These are phyloP conservation scores for Marsdenia floribunda DNA, from an alignment of 257 asterid species.

Conservation along the genomic window DNA sequence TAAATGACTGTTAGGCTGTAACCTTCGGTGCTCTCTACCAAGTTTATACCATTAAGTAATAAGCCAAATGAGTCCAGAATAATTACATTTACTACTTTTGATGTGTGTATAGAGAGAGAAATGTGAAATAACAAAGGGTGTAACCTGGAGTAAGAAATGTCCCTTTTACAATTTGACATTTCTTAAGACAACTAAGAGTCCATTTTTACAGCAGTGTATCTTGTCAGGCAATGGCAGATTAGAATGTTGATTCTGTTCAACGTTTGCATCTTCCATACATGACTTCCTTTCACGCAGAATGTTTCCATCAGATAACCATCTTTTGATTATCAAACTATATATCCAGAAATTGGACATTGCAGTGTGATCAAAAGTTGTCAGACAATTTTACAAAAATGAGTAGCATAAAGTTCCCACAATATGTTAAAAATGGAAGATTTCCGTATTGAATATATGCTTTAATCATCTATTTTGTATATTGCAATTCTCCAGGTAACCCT, in stretches of 20 bases:
- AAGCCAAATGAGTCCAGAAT: background rate
- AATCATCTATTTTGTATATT: background rate
- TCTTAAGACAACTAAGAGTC: conserved; percentile 58
- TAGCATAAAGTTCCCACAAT: too few species aligned
- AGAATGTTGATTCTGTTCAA: conserved; percentile 35
- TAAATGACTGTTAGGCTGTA: background rate
- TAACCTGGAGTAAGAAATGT: conserved; percentile 52
- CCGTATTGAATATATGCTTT: background rate
- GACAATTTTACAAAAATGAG: background rate
- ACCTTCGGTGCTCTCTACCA: background rate
- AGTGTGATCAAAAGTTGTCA: too few species aligned
- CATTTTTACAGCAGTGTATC: conserved; percentile 24
- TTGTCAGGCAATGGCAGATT: conserved; percentile 34
- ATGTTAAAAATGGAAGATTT: background rate
- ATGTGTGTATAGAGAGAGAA: background rate
- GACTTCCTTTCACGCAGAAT: conserved; percentile 52
- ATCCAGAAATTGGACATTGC: conserved; percentile 12
- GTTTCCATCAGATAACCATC: conserved; percentile 87
- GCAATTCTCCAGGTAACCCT: background rate
- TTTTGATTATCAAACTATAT: conserved; percentile 62
- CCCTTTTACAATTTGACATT: conserved; percentile 49
- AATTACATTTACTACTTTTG: background rate
- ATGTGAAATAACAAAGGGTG: conserved; percentile 1
- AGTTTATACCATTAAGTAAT: background rate
- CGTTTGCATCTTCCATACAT: conserved; percentile 42